Base-by-base conservation (phyloP, 495 filamentous ascomycete genomes). In the Penicillium maclennaniae region DNA sequence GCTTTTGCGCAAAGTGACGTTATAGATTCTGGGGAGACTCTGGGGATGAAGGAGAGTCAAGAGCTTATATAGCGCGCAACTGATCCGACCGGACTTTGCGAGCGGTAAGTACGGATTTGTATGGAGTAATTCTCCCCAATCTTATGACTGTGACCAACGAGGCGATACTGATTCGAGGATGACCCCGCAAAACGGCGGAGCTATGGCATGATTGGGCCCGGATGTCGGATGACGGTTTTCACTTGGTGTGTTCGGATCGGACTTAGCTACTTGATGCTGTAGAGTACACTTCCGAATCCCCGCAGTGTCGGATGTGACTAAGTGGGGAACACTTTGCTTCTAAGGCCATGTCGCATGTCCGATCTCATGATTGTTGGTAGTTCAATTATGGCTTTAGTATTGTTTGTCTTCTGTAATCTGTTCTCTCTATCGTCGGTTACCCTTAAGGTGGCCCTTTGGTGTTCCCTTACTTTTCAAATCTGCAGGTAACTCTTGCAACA, bases 401-500 rank as follows among this genome's bases (percentile, higher is more conserved):
- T 34, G 10, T 10, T 34, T 34, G 4, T 34, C 2, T 12, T 34
- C 10, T 34, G 10, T 34, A 34, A 12, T 14, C 14, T 34, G 31
- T 14, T 12, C 8, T 12, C 15, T 1, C 31, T 12, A 34, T 34
- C 10, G 31, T 34, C 10, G 10, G 3, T 34, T 28, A n/a, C 23
- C 36, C 8, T 37, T 66, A 45, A 61, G 51, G 44, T 51, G 61
- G 21, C 52, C 61, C 63, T 76, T 77, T 6, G 71, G 71, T 51
- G 63, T 70, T 37, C 58, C 57, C 31, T 58, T 58, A 16, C 49
- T 67, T 1, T 55, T 63, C 54, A 73, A 60, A 31, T 66, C 48
- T 38, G 47, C 59, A 7, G 75, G 73, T 39, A 76, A 49, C 59
- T 85, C 78, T 45, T 79, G 77, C 6, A 88, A 69, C 59, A 77